A percentile compares a stretch with the other conserved stretches of the same genome.
Evolutionary conservation across 768 basidiomycete genomes (phyloP).

Genomic region (Ramaria sp.): DNA sequence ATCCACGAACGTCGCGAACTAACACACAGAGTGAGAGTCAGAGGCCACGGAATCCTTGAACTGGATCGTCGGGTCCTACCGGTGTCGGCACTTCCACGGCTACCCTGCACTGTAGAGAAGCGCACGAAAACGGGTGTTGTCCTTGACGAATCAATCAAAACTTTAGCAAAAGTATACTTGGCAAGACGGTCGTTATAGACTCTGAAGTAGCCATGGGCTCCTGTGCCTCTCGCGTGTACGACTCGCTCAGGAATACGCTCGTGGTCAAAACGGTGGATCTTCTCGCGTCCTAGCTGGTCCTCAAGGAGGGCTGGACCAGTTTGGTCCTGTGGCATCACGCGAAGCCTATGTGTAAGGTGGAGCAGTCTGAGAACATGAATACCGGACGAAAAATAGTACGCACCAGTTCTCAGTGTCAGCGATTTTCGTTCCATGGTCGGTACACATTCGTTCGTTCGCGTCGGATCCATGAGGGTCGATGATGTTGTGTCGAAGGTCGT

Average conservation of each 20-base stretch:
- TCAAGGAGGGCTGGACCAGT: constrained; percentile 67
- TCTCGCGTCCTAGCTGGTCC: constrained; percentile 64
- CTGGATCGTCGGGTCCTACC: constrained; percentile 12
- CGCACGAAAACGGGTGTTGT: constrained; percentile 72
- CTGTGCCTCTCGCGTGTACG: constrained; percentile 61
- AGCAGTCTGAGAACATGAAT: background rate
- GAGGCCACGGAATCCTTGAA: background rate
- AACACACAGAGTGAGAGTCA: constrained; percentile 35
- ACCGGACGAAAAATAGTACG: constrained; percentile 5
- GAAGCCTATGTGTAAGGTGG: background rate
- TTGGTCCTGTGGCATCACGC: background rate
- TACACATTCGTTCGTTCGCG: constrained; percentile 25
- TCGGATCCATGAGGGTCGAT: background rate
- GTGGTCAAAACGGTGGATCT: constrained; percentile 73
- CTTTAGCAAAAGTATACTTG: constrained; percentile 59
- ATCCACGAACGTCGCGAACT: constrained; percentile 80
- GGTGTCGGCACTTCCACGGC: constrained; percentile 67
- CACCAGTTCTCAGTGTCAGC: constrained; percentile 60
- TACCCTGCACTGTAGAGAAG: constrained; percentile 79
- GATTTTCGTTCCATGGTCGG: constrained; percentile 49
- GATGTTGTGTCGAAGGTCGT: background rate
- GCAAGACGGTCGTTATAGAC: constrained; percentile 56
- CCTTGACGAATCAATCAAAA: constrained; percentile 61
- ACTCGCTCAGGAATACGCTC: constrained; percentile 86
- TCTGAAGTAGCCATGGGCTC: constrained; percentile 78